Evolutionary conservation across 352 stramenopile species (phyloP), one percentile per base, ranked within the genome.

Genomic region (Globisporangium camurandrum): DNA sequence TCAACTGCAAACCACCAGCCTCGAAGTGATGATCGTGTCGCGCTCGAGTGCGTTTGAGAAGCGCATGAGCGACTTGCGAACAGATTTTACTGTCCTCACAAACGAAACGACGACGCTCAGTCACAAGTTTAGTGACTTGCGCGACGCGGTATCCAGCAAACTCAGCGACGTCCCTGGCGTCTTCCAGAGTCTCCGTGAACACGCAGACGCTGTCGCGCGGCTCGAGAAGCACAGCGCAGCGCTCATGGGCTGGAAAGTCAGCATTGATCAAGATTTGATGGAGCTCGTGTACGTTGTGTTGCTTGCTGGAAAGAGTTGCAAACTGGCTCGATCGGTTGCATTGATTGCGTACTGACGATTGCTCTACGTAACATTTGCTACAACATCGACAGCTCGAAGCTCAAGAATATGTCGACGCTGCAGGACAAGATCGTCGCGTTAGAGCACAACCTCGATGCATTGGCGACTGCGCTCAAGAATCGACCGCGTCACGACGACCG

Each of bases 221-320:
- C 65, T 92, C 12, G 81, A 92, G 49, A 79, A 85, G 56, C 75
- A 89, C 45, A 87, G 76, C 48, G 67, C 66, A 7, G 69, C 71
- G 27, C 42, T 89, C 33, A 55, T 88, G 5, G 70, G 67, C 8
- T 86, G 71, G 61, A 84, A 84, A 56, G 71, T 77, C 2, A 64
- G 62, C 38, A 62, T 84, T 17, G 78, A 88, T 33, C 64, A 83
- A 40, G 78, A 89, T 26, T 44, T 89, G 16, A 61, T 69, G 26
- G 73, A 86, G 31, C 51, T 85, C 14, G 57, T 56, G 51, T 71
- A 61, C 30, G 58, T 64, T 1, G 23, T n/a, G 36, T 19, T 46
- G 16, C 26, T 22, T 45, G 7, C 4, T 27, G 19, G 14, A 16
- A 31, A n/a, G n/a, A n/a, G n/a, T n/a, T n/a, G n/a, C n/a, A n/a